phyloP scores from a whole-genome alignment of 2,329 filamentous ascomycete genomes.

The Aspergillus vadensis region DNA sequence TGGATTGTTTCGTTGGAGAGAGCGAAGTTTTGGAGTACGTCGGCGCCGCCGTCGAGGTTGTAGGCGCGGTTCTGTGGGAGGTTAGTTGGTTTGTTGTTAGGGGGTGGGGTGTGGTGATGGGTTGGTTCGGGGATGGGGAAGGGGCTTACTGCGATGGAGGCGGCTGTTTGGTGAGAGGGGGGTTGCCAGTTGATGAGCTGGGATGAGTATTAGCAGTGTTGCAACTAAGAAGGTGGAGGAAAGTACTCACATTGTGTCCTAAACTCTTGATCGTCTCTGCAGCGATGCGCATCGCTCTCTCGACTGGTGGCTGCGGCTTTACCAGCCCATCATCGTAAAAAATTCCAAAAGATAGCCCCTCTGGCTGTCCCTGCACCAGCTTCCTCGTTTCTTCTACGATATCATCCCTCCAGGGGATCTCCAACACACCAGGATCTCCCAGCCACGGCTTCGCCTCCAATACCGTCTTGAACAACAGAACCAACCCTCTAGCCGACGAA shows the following conservation, averaged over 20 bases:
- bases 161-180: slow-evolving; percentile 49
- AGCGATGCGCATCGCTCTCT: slow-evolving; percentile 55
- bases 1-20: slow-evolving; percentile 59
- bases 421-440: slow-evolving; percentile 64
- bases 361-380: slow-evolving; percentile 39
- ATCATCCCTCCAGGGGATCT: slow-evolving; percentile 65
- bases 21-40: slow-evolving; percentile 53
- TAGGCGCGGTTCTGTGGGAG: slow-evolving; percentile 25
- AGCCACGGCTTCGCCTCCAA: slow-evolving; percentile 65
- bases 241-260: slow-evolving; percentile 50
- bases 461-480: slow-evolving; percentile 58
- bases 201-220: neutral
- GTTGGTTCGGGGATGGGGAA: slow-evolving; percentile 3
- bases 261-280: slow-evolving; percentile 52
- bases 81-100: slow-evolving; percentile 14
- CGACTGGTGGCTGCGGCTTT: slow-evolving; percentile 59
- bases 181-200: slow-evolving; percentile 62
- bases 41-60: slow-evolving; percentile 52
- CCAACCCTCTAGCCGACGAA: slow-evolving; percentile 56
- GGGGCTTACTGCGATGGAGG: slow-evolving; percentile 43
- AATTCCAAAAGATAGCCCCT: slow-evolving; percentile 57
- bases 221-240: too few species aligned
- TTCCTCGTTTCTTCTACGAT: slow-evolving; percentile 38
- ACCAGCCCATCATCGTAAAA: slow-evolving; percentile 55
- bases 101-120: too few species aligned